These are phyloP conservation scores for Raffaelea deltoideospora DNA, from an alignment of 2,329 filamentous ascomycete species.

Conservation along the genomic window DNA sequence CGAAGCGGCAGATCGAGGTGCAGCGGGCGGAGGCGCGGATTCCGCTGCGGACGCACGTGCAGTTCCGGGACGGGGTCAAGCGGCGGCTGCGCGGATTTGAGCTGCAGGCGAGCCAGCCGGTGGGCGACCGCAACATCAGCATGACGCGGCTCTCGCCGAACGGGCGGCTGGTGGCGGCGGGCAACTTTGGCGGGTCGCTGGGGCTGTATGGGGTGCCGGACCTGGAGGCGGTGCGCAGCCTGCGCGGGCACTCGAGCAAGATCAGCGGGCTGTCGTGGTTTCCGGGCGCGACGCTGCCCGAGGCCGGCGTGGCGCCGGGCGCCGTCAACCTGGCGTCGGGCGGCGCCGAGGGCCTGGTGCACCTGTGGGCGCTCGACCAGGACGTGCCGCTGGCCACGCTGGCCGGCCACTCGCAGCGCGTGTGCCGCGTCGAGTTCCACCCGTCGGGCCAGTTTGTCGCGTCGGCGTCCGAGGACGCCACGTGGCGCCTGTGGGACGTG, in stretches of 20 bases:
- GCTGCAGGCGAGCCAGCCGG: constrained; percentile 84
- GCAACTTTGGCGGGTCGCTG: constrained; percentile 85
- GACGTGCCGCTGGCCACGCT: constrained; percentile 76
- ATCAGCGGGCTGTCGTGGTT: constrained; percentile 86
- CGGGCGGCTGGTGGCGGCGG: constrained; percentile 69
- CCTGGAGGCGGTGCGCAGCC: constrained; percentile 57
- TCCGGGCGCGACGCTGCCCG: constrained; percentile 62
- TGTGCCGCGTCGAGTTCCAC: constrained; percentile 88
- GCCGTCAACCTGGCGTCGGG: constrained; percentile 79
- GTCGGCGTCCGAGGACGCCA: constrained; percentile 89
- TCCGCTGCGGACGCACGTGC: constrained; percentile 76
- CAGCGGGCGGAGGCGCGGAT: constrained; percentile 74
- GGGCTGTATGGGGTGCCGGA: constrained; percentile 74
- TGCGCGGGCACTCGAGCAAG: constrained; percentile 76
- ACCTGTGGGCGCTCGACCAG: constrained; percentile 79
- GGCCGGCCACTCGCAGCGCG: constrained; percentile 69
- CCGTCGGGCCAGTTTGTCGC: constrained; percentile 81
- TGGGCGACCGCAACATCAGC: constrained; percentile 78
- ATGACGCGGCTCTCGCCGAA: constrained; percentile 84
- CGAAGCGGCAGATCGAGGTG: constrained; percentile 59
- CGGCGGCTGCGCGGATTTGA: constrained; percentile 71
- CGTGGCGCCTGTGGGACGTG: constrained; percentile 93
- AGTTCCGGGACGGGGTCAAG: constrained; percentile 80
- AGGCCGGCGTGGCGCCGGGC: constrained; percentile 53
- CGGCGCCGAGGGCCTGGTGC: constrained; percentile 72